Evolutionary conservation across 148 eudicot species (phyloP).

Genomic region (Arctostaphylos glauca): DNA sequence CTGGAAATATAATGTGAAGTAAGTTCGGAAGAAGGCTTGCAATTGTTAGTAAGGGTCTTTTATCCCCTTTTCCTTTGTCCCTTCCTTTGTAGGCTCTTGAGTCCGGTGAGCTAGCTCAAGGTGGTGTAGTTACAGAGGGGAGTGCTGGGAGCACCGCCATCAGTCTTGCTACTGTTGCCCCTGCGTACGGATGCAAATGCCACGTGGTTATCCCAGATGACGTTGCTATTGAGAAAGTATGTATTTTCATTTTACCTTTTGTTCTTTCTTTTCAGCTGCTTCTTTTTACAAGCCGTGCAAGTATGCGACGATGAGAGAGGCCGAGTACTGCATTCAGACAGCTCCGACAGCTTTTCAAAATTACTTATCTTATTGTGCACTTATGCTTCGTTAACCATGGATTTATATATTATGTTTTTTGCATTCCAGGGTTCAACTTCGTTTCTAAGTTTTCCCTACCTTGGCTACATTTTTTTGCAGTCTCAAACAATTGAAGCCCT

Average conservation of each 20-base stretch:
- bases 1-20: neutral
- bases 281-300: neutral
- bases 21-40: neutral
- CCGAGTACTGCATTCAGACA: neutral
- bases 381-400: neutral
- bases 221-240: constrained; percentile 87
- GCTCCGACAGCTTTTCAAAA: neutral
- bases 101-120: constrained; percentile 66
- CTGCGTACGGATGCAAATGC: constrained; percentile 95
- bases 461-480: constrained; percentile 33
- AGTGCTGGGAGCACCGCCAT: constrained; percentile 99
- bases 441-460: constrained; percentile 1
- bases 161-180: constrained; percentile 95
- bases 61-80: neutral
- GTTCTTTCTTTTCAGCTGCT: neutral
- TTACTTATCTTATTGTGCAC: constrained; percentile 1
- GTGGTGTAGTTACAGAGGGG: constrained; percentile 94
- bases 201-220: constrained; percentile 97
- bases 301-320: neutral
- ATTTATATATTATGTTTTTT: neutral
- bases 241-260: neutral
- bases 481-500: constrained; percentile 94
- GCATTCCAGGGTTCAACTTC: neutral
- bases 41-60: constrained; percentile 6
- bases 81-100: constrained; percentile 55